Conservation (phyloP, 2,329 filamentous ascomycete genomes). For the Microascus cirrosus region DNA sequence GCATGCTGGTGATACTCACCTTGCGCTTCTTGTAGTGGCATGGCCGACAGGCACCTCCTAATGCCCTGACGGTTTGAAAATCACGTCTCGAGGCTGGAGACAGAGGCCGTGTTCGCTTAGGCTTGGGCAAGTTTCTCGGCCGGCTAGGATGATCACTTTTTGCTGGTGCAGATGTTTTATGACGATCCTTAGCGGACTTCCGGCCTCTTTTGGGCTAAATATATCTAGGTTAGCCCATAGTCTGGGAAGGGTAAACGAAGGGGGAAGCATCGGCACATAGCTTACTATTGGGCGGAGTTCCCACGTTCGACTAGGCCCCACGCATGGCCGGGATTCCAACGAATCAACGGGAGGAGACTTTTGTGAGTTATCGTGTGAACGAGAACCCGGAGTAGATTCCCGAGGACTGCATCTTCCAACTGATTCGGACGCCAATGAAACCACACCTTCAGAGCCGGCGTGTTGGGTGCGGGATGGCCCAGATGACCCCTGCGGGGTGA, state of each 20-base stretch:
- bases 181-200: not conserved
- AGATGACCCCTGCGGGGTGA: not conserved
- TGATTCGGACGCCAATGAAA: not conserved
- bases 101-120: not conserved
- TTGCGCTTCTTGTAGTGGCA: constrained; percentile 4
- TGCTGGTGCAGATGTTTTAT: not conserved
- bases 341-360: not conserved
- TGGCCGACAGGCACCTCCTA: not conserved
- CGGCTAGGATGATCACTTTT: not conserved
- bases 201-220: not conserved
- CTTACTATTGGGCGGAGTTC: not conserved
- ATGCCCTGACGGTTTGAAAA: not conserved
- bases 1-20: not conserved
- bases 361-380: not conserved
- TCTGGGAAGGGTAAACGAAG: not conserved
- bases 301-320: not conserved
- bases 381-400: not conserved
- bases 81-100: not conserved
- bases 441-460: not conserved
- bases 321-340: not conserved
- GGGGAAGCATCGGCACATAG: no score
- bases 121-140: not conserved
- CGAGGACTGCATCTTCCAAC: not conserved
- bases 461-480: not conserved
- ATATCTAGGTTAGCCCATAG: not conserved